Evolutionary conservation across 2,329 filamentous ascomycete genomes (phyloP), one percentile per base, ranked within the genome.

Genomic region (Aureobasidium sp.): DNA sequence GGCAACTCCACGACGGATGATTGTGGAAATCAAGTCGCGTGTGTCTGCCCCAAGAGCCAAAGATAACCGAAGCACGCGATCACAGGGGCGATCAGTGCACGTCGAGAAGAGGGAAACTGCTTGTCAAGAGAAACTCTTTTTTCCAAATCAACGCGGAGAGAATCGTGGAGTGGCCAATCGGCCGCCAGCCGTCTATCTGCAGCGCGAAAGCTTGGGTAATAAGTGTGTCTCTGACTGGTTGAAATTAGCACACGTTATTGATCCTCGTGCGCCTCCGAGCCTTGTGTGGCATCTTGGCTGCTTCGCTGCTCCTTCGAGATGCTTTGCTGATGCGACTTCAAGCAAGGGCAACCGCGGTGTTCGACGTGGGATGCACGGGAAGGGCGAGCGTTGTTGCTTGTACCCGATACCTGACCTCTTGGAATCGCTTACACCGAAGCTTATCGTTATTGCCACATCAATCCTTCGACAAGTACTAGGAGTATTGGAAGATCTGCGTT

Each of bases 31-130:
- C 22, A 34, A 11, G 31, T 55, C 51, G 51, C 51, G 51, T 55
- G 51, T 51, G 49, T 9, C n/a, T 14, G 22, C 51, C 22, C 7
- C 20, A 17, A 41, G 41, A 37, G 41, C 3, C 14, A 25, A 41
- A 55, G 51, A 55, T 55, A 55, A 42, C 25, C 51, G 37, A 55
- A 55, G 51, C 51, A 55, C 51, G 51, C 51, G 51, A 55, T 55
- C 51, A 41, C 34, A 42, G 36, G 47, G 48, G 6, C 15, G 9
- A 11, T 25, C 45, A 48, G 45, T 29, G 12, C 22, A 41, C 3
- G 34, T 53, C 36, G 34, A 55, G 37, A 41, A 55, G 37, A 52
- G 34, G 49, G 51, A 42, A 55, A 41, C 51, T 36, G 37, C 51
- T 55, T 55, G 51, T 55, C 51, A 55, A 41, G 25, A 25, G 41